These are phyloP conservation scores for Quercus robur DNA, from an alignment of 306 rosid genomes.

Conservation along the genomic window DNA sequence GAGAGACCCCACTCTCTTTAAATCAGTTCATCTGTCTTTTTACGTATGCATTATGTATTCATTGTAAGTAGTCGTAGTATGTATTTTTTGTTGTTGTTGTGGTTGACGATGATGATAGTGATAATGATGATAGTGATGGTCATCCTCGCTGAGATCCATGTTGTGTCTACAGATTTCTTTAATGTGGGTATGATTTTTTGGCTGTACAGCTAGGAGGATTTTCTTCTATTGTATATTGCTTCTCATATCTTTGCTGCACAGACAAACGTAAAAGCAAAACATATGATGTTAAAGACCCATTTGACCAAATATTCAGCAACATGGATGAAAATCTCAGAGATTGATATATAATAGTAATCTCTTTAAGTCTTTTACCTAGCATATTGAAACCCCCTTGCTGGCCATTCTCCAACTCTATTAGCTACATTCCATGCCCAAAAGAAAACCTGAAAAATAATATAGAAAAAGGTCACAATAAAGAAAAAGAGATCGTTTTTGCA, in stretches of 20 bases:
- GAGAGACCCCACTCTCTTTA: constrained; percentile 41
- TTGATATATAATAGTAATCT: not conserved
- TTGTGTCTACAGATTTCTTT: constrained; percentile 60
- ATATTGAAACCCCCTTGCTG: constrained; percentile 38
- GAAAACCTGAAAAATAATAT: constrained; percentile 23
- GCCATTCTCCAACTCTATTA: constrained; percentile 39
- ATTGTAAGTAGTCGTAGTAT: constrained; percentile 11
- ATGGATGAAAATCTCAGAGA: not conserved
- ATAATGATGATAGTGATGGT: constrained; percentile 1
- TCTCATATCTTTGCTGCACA: constrained; percentile 63
- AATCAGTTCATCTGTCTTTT: constrained; percentile 52
- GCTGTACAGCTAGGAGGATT: constrained; percentile 78
- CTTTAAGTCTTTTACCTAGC: constrained; percentile 47
- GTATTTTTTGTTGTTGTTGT: constrained; percentile 19
- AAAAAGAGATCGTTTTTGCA: too few species aligned
- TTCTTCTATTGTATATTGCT: constrained; percentile 59
- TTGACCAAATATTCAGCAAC: not conserved
- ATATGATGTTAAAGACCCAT: not conserved
- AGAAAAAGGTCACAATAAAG: not conserved
- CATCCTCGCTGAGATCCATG: constrained; percentile 37
- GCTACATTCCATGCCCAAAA: constrained; percentile 44
- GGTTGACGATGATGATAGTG: constrained; percentile 32
- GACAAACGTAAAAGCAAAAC: constrained; percentile 11
- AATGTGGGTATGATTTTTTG: constrained; percentile 59
- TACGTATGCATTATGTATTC: constrained; percentile 68